Percentiles rank a stretch among this genome's conserved stretches.
These are phyloP conservation scores for Melanogaster broomeanus DNA, from an alignment of 768 basidiomycete genomes.

Conservation along the genomic window DNA sequence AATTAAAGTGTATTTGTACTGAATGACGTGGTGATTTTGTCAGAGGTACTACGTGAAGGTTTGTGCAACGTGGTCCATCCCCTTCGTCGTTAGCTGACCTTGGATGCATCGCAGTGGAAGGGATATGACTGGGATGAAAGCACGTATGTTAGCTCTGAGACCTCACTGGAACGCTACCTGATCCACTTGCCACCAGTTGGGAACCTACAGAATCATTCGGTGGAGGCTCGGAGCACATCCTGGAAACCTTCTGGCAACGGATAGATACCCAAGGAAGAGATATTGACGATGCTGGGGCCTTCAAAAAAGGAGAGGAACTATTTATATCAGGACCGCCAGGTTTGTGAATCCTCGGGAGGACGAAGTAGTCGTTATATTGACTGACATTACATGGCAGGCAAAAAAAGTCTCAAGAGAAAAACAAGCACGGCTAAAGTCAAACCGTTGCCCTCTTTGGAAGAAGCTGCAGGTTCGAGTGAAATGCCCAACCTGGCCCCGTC, in stretches of 20 bases:
- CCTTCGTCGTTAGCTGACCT: slow-evolving; percentile 2
- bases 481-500: slow-evolving; percentile 21
- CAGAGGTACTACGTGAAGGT: slow-evolving; percentile 65
- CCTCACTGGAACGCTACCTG: neutral
- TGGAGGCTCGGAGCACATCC: slow-evolving; percentile 54
- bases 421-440: slow-evolving; percentile 10
- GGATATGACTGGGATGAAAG: slow-evolving; percentile 53
- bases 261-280: slow-evolving; percentile 44
- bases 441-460: slow-evolving; percentile 6
- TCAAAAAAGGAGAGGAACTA: slow-evolving; percentile 56
- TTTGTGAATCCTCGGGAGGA: slow-evolving; percentile 24
- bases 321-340: slow-evolving; percentile 61
- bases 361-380: neutral
- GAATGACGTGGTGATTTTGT: slow-evolving; percentile 13
- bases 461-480: slow-evolving; percentile 8
- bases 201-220: slow-evolving; percentile 64
- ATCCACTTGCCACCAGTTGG: slow-evolving; percentile 50
- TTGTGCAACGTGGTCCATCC: slow-evolving; percentile 18
- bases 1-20: slow-evolving; percentile 7
- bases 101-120: slow-evolving; percentile 51
- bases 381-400: slow-evolving; percentile 16
- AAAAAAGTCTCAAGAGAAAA: slow-evolving; percentile 19
- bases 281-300: slow-evolving; percentile 45
- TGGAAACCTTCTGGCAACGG: slow-evolving; percentile 40
- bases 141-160: slow-evolving; percentile 47